A percentile compares a stretch with the other conserved stretches of the same genome.
phyloP scores from a whole-genome alignment of 768 basidiomycete species.

The Kondoa malvinella region DNA sequence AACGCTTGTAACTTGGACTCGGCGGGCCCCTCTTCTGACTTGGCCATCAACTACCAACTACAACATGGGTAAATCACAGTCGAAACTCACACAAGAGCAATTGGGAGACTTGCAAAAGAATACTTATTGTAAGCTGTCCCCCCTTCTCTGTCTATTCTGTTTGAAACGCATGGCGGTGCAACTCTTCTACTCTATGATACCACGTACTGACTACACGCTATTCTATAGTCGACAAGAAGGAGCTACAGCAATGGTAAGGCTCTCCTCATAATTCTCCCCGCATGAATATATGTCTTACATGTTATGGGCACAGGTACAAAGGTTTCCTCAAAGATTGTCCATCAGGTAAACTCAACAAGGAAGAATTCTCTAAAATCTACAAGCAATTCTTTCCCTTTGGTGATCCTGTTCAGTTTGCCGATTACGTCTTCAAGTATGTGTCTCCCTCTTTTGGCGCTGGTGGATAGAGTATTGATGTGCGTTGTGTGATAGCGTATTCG shows the following conservation, averaged over 20 bases:
- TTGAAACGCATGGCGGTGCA: background rate
- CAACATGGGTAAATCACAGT: conserved; percentile 92
- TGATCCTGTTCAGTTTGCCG: conserved; percentile 87
- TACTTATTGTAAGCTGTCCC: conserved; percentile 63
- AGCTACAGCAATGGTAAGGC: conserved; percentile 76
- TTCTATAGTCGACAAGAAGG: conserved; percentile 72
- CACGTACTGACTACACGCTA: background rate
- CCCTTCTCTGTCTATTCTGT: background rate
- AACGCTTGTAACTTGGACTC: background rate
- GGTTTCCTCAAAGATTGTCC: conserved; percentile 99
- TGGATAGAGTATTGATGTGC: background rate
- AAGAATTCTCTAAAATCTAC: conserved; percentile 92
- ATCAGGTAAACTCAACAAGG: conserved; percentile 85
- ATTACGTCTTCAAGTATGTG: conserved; percentile 87
- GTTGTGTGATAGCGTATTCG: conserved; percentile 27
- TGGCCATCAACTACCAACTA: background rate
- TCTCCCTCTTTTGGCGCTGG: conserved; percentile 34
- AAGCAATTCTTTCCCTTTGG: conserved; percentile 99
- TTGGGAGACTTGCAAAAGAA: conserved; percentile 89
- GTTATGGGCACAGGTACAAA: conserved; percentile 58
- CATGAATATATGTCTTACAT: background rate
- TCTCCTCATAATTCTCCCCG: background rate
- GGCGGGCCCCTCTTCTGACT: background rate
- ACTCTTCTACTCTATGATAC: too few relatives aligned
- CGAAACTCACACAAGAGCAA: conserved; percentile 84